These are phyloP conservation scores for Ustilago hordei DNA, from an alignment of 1,284 basidiomycete genomes.

Conservation along the genomic window DNA sequence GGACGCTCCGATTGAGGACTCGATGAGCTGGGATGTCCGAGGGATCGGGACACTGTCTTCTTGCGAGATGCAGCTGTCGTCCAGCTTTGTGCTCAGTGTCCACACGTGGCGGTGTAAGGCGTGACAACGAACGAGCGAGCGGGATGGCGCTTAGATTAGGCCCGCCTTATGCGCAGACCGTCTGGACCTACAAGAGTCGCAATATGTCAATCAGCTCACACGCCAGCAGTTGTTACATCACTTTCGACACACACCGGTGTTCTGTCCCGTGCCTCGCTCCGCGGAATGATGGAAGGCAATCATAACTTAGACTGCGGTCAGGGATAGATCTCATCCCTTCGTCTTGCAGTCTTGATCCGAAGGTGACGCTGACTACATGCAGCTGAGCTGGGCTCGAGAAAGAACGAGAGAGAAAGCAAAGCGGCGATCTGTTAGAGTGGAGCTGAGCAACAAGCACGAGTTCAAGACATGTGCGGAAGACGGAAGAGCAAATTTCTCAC, in stretches of 20 bases:
- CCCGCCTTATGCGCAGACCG: background rate
- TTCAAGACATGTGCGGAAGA: background rate
- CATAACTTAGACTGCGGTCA: background rate
- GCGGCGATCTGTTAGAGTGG: background rate
- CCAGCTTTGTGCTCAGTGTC: no score
- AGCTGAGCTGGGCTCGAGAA: background rate
- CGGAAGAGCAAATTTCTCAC: slow-evolving; percentile 23
- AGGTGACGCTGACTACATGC: background rate
- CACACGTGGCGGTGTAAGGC: slow-evolving; percentile 6
- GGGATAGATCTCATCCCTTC: background rate
- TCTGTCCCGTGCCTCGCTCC: background rate
- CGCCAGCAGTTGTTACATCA: background rate
- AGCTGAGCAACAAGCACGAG: background rate
- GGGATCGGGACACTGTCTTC: background rate
- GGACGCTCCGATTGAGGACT: background rate
- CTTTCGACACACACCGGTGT: slow-evolving; percentile 3
- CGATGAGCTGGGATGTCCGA: background rate
- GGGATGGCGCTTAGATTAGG: background rate
- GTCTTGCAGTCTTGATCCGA: background rate
- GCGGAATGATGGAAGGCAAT: background rate
- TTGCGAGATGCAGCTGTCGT: background rate
- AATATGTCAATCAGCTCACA: background rate
- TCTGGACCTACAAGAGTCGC: background rate
- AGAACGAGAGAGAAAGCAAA: background rate
- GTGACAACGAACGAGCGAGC: background rate